phyloP scores from a whole-genome alignment of 2,329 filamentous ascomycete genomes.

The Colletotrichum somersetense region DNA sequence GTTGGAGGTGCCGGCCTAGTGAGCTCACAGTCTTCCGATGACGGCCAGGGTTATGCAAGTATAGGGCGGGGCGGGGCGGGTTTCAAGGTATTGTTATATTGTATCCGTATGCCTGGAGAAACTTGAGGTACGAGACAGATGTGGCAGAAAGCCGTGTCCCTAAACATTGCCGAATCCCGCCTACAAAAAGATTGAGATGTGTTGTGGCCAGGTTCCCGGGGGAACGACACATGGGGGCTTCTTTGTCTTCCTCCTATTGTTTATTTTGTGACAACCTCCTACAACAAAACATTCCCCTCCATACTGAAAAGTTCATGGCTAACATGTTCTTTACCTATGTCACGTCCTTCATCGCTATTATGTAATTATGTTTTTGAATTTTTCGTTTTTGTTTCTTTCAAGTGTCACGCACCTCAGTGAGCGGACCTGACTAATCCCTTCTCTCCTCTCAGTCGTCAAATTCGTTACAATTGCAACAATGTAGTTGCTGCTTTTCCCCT shows the following conservation, averaged over 20 bases:
- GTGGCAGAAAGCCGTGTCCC: neutral
- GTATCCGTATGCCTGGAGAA: no score
- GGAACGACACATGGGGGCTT: neutral
- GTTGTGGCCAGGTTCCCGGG: neutral
- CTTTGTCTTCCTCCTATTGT: neutral
- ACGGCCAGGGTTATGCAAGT: neutral
- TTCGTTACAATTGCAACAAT: slow-evolving; percentile 43
- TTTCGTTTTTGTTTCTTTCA: neutral
- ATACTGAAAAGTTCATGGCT: neutral
- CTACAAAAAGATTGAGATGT: neutral
- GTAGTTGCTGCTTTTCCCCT: slow-evolving; percentile 42
- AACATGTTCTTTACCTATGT: neutral
- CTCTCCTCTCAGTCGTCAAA: slow-evolving; percentile 30
- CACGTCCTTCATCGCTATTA: neutral
- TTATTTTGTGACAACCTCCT: neutral
- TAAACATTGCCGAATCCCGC: neutral
- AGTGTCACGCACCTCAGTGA: slow-evolving; percentile 11
- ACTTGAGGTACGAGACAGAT: neutral
- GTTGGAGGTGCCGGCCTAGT: neutral
- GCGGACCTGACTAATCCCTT: slow-evolving; percentile 5
- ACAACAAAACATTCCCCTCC: neutral
- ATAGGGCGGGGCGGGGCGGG: neutral
- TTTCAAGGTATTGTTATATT: neutral
- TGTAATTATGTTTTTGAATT: neutral
- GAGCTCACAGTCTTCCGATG: neutral